A percentile compares a stretch with the other conserved stretches of the same genome.
These are phyloP conservation scores for Penicillium freii DNA, from an alignment of 2,329 filamentous ascomycete genomes.

Conservation along the genomic window DNA sequence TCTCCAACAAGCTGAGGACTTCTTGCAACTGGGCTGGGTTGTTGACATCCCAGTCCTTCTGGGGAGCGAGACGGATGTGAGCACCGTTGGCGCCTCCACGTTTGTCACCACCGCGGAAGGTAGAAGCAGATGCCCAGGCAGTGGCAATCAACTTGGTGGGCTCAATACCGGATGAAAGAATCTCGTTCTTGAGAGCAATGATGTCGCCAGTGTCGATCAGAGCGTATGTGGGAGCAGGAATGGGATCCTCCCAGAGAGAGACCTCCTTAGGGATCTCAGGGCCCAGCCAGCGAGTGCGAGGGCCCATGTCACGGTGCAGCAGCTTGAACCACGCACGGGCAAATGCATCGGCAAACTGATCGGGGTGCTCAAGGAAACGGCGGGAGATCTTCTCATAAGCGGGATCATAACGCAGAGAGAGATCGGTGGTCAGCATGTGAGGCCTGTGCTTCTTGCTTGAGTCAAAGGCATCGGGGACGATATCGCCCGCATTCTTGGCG, in stretches of 20 bases:
- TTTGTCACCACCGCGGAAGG: conserved; percentile 75
- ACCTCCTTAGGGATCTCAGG: conserved; percentile 70
- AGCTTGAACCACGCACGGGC: conserved; percentile 80
- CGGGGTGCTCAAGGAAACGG: conserved; percentile 66
- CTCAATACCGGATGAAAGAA: conserved; percentile 62
- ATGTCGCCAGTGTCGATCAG: conserved; percentile 64
- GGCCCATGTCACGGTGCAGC: conserved; percentile 75
- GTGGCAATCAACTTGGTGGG: conserved; percentile 62
- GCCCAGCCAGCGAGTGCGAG: conserved; percentile 67
- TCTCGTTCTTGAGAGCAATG: conserved; percentile 64
- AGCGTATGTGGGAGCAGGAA: conserved; percentile 59
- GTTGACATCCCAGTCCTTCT: conserved; percentile 72
- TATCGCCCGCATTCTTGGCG: conserved; percentile 63
- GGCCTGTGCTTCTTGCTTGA: conserved; percentile 68
- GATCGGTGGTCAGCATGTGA: conserved; percentile 74
- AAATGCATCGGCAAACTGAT: conserved; percentile 68
- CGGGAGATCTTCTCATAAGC: conserved; percentile 73
- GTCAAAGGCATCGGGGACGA: conserved; percentile 72
- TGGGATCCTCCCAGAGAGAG: conserved; percentile 72
- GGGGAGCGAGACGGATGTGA: conserved; percentile 70
- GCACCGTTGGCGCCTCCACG: conserved; percentile 78
- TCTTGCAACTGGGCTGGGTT: conserved; percentile 65
- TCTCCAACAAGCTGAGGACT: conserved; percentile 62
- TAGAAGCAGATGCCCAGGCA: conserved; percentile 69
- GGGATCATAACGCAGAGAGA: conserved; percentile 69